These are phyloP conservation scores for Cyberlindnera euphorbiiphila DNA, from an alignment of 805 yeast species.

Conservation along the genomic window DNA sequence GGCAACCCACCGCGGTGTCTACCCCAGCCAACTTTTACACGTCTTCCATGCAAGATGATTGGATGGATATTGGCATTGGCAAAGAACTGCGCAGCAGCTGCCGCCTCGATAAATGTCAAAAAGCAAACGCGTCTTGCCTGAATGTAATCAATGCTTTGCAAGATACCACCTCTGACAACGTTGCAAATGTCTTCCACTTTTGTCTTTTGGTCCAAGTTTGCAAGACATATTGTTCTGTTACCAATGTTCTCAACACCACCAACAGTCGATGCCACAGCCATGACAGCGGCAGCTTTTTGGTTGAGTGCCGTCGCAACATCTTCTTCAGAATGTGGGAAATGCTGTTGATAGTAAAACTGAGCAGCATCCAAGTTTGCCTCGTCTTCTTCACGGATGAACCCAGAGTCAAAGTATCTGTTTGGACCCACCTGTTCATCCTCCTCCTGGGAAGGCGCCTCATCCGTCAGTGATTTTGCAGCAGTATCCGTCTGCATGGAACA, in stretches of 20 bases:
- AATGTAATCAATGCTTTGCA: conserved; percentile 53
- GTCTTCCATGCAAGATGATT: conserved; percentile 56
- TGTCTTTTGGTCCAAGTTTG: conserved; percentile 60
- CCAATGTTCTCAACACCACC: conserved; percentile 84
- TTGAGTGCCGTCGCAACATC: conserved; percentile 11
- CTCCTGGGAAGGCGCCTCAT: conserved; percentile 15
- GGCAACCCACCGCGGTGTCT: conserved; percentile 61
- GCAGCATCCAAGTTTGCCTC: conserved; percentile 3
- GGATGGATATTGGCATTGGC: conserved; percentile 57
- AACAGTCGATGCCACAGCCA: conserved; percentile 30
- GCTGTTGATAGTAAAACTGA: conserved; percentile 10
- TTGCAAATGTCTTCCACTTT: conserved; percentile 73
- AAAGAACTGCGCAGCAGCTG: conserved; percentile 63
- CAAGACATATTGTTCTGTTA: conserved; percentile 68
- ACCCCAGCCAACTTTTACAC: conserved; percentile 67
- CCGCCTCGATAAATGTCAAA: conserved; percentile 62
- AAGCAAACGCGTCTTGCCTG: conserved; percentile 59
- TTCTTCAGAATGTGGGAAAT: conserved; percentile 9
- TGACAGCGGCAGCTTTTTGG: conserved; percentile 15
- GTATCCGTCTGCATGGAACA: conserved; percentile 47
- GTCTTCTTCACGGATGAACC: conserved; percentile 11
- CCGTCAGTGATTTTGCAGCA: conserved; percentile 16
- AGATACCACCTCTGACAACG: conserved; percentile 71
- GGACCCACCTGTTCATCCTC: conserved; percentile 5
- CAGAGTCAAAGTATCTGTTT: conserved; percentile 52